A percentile compares a stretch with the other conserved stretches of the same genome.
Evolutionary conservation across 2,329 filamentous ascomycete genomes (phyloP).

Genomic region (Ceratocystis diversiconidia): DNA sequence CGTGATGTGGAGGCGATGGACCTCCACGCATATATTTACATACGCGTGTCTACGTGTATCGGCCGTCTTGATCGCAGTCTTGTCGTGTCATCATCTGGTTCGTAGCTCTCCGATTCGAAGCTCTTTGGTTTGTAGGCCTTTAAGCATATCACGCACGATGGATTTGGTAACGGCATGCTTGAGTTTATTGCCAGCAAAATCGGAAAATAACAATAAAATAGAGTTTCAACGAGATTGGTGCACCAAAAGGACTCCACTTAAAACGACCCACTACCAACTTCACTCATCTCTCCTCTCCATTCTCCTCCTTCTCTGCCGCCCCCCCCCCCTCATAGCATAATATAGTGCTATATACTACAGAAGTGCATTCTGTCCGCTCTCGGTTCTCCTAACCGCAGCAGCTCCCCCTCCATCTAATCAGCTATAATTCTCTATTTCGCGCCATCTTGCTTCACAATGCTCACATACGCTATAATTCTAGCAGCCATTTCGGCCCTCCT

Average conservation of each 20-base stretch:
- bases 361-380: background rate
- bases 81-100: background rate
- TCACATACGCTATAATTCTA: constrained; percentile 25
- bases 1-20: background rate
- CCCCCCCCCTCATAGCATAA: no score
- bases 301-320: no score
- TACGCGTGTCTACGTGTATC: background rate
- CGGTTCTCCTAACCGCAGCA: background rate
- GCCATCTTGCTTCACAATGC: background rate
- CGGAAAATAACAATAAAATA: background rate
- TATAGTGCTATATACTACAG: no score
- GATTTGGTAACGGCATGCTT: background rate
- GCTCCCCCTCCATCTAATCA: background rate
- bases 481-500: constrained; percentile 30
- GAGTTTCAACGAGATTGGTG: background rate
- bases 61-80: background rate
- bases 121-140: no score
- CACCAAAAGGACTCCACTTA: background rate
- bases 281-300: background rate
- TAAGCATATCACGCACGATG: no score
- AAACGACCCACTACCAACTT: background rate
- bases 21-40: background rate
- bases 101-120: background rate
- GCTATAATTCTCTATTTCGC: background rate
- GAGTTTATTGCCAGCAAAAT: background rate